These are phyloP conservation scores for Croton setiger DNA, from an alignment of 441 rosid genomes.

Conservation along the genomic window DNA sequence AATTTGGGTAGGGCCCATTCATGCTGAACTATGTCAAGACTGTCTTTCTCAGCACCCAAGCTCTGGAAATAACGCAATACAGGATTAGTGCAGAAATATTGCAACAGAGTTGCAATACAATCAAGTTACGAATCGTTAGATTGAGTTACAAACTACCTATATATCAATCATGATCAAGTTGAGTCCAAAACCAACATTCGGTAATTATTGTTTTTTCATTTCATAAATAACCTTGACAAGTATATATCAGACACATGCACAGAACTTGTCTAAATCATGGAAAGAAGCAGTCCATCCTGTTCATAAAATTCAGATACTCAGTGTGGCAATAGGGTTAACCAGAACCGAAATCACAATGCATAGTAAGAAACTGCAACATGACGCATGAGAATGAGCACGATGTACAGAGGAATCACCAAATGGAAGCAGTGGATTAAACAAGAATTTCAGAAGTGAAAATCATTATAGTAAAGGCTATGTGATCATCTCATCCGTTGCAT, in stretches of 20 bases:
- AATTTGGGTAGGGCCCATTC: conserved; percentile 90
- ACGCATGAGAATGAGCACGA: neutral
- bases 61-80: conserved; percentile 44
- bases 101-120: neutral
- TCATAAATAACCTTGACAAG: neutral
- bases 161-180: too few relatives aligned
- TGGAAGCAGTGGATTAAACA: neutral
- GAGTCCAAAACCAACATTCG: neutral
- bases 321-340: neutral
- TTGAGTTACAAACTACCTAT: neutral
- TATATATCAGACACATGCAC: neutral
- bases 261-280: neutral
- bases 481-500: neutral
- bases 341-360: neutral
- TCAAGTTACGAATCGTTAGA: neutral
- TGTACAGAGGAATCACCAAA: neutral
- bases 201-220: neutral
- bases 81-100: conserved; percentile 2
- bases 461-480: neutral
- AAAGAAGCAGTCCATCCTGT: neutral
- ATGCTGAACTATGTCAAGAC: conserved; percentile 85
- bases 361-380: neutral
- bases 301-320: neutral
- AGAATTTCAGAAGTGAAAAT: neutral
- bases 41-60: conserved; percentile 87